Conservation (phyloP, 106 monocot genomes). For the Dioscorea dumetorum region DNA sequence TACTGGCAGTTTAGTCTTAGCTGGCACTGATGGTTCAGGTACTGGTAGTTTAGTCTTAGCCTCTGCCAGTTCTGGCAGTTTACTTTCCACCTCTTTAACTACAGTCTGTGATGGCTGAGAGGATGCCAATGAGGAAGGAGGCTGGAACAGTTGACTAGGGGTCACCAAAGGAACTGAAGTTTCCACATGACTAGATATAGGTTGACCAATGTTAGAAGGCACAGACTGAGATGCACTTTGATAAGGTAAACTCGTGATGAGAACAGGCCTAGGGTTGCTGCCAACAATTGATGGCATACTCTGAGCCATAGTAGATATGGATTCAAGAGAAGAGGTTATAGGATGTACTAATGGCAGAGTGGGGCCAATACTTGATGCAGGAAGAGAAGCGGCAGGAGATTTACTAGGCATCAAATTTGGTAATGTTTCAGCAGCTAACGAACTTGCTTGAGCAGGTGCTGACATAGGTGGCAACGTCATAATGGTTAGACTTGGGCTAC, state of each 20-base stretch:
- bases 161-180: constrained; percentile 32
- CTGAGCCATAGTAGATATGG: constrained; percentile 3
- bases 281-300: constrained; percentile 20
- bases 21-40: not conserved
- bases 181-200: constrained; percentile 36
- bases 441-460: constrained; percentile 19
- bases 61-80: constrained; percentile 11
- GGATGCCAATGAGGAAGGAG: constrained; percentile 20
- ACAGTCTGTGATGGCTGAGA: constrained; percentile 16
- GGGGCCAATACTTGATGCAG: constrained; percentile 10
- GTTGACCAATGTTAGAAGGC: constrained; percentile 19
- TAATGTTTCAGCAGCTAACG: constrained; percentile 20
- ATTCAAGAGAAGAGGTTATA: constrained; percentile 20
- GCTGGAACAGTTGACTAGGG: constrained; percentile 32
- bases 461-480: constrained; percentile 23
- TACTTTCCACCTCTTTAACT: constrained; percentile 20
- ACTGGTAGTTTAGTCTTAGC: too few relatives aligned
- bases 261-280: constrained; percentile 22
- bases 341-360: constrained; percentile 21
- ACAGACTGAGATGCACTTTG: constrained; percentile 23
- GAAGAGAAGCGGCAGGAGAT: constrained; percentile 14
- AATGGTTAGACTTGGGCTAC: constrained; percentile 7
- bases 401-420: constrained; percentile 12
- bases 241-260: constrained; percentile 21
- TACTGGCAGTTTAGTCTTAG: constrained; percentile 14